Evolutionary conservation across 1,284 basidiomycete species (phyloP).

Genomic region (Cystobasidiaceae sp.): DNA sequence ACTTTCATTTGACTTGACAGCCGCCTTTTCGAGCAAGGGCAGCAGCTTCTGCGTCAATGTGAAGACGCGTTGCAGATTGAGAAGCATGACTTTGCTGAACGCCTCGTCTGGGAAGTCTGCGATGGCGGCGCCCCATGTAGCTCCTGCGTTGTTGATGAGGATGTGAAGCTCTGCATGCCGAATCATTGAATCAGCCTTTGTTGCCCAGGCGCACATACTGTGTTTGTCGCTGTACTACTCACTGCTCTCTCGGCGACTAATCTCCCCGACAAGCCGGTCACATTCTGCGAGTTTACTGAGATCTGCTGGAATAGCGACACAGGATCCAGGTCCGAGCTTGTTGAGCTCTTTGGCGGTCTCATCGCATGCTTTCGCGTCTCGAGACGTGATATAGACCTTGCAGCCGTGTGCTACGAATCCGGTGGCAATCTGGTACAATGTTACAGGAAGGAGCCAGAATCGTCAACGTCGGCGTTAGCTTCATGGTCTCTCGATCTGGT

Average conservation of each 20-base stretch:
- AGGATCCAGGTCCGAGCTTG: conserved; percentile 56
- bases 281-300: conserved; percentile 59
- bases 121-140: conserved; percentile 56
- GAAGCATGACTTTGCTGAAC: conserved; percentile 58
- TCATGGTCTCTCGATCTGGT: background rate
- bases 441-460: background rate
- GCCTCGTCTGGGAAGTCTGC: conserved; percentile 53
- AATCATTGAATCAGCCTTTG: background rate
- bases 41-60: conserved; percentile 63
- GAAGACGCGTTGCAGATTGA: conserved; percentile 66
- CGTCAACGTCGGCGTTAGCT: background rate
- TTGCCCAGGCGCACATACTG: background rate
- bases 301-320: conserved; percentile 59
- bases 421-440: conserved; percentile 57
- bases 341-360: conserved; percentile 58
- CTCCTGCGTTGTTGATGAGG: conserved; percentile 65
- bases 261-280: conserved; percentile 54
- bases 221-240: conserved; percentile 15
- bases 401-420: conserved; percentile 63
- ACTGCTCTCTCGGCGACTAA: conserved; percentile 54
- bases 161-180: conserved; percentile 52
- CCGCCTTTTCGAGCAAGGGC: conserved; percentile 58
- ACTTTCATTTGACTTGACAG: conserved; percentile 50
- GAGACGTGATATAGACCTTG: conserved; percentile 66
- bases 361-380: conserved; percentile 57